Base-by-base conservation (phyloP, 352 stramenopile species). In the Phytophthora megakarya region DNA sequence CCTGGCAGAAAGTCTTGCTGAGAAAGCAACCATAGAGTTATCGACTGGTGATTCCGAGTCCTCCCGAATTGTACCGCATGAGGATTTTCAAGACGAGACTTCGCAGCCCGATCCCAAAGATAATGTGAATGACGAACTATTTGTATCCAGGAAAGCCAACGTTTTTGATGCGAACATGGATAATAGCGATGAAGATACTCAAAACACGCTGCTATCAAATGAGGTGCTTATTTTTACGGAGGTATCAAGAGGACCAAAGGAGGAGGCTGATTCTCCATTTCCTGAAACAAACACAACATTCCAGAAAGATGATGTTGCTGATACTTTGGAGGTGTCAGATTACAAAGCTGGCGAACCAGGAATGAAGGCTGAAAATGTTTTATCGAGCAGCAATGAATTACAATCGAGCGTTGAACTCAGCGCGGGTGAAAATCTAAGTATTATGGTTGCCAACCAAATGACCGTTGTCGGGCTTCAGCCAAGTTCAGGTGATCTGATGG, bases 1-100 rank as follows among this genome's bases (percentile, higher is more conserved):
- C 22, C 22, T 63, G 15, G 47, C 43, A 12, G 60, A 68, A 57
- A 21, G 28, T 54, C 35, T 35, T 21, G 4, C 37, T 1, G 60
- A 68, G 16, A 33, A 64, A 50, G 23, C 32, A 25, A 33, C n/a
- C 18, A 47, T 9, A 16, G 43, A 5, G 3, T 10, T 38, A n/a
- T 68, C 26, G 19, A 23, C 8, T 3, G 19, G 9, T 16, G 35
- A 42, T 25, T n/a, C 44, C 9, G 35, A 68, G 21, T 32, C 44
- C 40, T 49, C 38, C 6, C 21, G 33, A 32, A 12, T 13, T 19
- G 23, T 26, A 46, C 10, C 47, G 18, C 6, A 18, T 23, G 19
- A 33, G 11, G 22, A 50, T 30, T 44, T n/a, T 8, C 32, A 12
- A 57, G 9, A 3, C 23, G 15, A 50, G 23, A 18, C 39, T 19